Conservation (phyloP, 306 rosid species). For the Trifolium pratense region DNA sequence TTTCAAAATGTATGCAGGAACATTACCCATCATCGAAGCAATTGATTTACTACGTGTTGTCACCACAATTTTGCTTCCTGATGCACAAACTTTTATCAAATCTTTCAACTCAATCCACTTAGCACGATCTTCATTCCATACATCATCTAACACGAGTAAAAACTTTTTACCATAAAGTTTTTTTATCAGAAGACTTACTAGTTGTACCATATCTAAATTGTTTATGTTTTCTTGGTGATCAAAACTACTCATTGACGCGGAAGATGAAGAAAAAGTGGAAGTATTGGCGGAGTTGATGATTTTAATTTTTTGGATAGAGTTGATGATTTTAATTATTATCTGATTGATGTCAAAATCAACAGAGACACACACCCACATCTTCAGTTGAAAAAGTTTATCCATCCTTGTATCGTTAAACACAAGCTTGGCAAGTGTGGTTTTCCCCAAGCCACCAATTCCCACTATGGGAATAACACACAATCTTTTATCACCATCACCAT, state of each 20-base stretch:
- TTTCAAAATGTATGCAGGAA: not conserved
- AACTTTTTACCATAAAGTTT: not conserved
- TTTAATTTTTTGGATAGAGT: not conserved
- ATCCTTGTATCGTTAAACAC: conserved; percentile 1
- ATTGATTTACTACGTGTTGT: not conserved
- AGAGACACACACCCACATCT: not conserved
- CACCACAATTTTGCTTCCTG: conserved; percentile 5
- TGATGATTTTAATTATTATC: not conserved
- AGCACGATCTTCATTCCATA: conserved; percentile 9
- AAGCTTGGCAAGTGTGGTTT: conserved; percentile 1
- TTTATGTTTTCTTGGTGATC: not conserved
- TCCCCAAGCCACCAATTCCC: conserved; percentile 13
- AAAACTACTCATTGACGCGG: not conserved
- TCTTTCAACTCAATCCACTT: conserved; percentile 10
- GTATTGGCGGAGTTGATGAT: not conserved
- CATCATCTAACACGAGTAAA: not conserved
- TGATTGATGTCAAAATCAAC: conserved; percentile 3
- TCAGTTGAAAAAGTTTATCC: not conserved
- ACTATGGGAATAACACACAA: conserved; percentile 1
- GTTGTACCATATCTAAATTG: not conserved
- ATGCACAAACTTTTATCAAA: not conserved
- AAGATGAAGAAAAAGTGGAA: not conserved
- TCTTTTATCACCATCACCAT: not conserved
- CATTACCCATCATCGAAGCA: conserved; percentile 15
- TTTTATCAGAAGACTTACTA: not conserved